These are phyloP conservation scores for Pseudogymnoascus destructans DNA, from an alignment of 2,329 filamentous ascomycete species.

Conservation along the genomic window DNA sequence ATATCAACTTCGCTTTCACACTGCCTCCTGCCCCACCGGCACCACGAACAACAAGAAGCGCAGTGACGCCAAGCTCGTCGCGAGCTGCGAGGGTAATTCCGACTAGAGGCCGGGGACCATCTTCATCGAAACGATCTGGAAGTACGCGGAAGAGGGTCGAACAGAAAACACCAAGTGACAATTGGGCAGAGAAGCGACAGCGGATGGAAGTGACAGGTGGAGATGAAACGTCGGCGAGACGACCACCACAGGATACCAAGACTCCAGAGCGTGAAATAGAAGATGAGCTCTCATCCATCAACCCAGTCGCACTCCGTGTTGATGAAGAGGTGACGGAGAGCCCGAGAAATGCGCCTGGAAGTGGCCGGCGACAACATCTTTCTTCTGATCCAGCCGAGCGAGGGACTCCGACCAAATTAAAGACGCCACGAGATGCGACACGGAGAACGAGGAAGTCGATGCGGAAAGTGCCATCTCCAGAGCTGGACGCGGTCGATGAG, in stretches of 20 bases:
- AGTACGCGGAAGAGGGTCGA: constrained; percentile 1
- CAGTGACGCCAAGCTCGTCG: constrained; percentile 9
- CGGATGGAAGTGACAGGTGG: constrained; percentile 18
- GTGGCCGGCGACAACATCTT: constrained; percentile 32
- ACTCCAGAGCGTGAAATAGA: constrained; percentile 18
- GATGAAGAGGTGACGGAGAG: constrained; percentile 40
- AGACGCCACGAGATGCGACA: constrained; percentile 30
- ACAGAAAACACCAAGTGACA: constrained; percentile 1
- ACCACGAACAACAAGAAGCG: constrained; percentile 7
- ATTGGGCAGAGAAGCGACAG: constrained; percentile 14
- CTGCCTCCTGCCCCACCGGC: constrained; percentile 30
- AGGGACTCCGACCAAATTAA: constrained; percentile 24
- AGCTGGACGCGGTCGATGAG: constrained; percentile 13
- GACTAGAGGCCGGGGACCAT: constrained; percentile 20
- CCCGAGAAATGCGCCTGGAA: constrained; percentile 41
- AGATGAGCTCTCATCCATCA: constrained; percentile 11
- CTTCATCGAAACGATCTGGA: constrained; percentile 6
- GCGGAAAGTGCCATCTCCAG: constrained; percentile 3
- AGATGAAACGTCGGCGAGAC: constrained; percentile 12
- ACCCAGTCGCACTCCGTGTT: constrained; percentile 1
- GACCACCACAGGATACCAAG: not conserved
- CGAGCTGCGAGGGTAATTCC: constrained; percentile 18
- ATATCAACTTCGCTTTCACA: constrained; percentile 45
- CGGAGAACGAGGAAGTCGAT: constrained; percentile 15
- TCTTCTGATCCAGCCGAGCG: constrained; percentile 18